phyloP scores from a whole-genome alignment of 2,329 filamentous ascomycete genomes.

The Pseudonectria foliicola region DNA sequence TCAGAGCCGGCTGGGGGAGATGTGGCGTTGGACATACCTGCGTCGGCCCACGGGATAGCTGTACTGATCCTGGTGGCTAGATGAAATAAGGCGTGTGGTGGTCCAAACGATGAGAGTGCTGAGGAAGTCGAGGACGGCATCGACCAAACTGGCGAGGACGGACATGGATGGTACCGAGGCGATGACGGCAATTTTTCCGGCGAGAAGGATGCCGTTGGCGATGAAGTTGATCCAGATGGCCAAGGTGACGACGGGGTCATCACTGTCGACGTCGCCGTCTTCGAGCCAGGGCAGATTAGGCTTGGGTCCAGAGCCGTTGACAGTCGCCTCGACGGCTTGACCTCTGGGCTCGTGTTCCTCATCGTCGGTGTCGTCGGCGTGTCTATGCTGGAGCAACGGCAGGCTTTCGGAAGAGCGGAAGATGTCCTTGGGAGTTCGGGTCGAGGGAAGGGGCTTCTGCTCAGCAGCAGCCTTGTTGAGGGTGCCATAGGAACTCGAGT shows the following conservation, averaged over 20 bases:
- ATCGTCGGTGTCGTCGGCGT: slow-evolving; percentile 39
- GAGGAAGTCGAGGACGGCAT: slow-evolving; percentile 73
- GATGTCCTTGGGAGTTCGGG: slow-evolving; percentile 77
- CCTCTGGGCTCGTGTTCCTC: slow-evolving; percentile 13
- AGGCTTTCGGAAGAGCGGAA: slow-evolving; percentile 69
- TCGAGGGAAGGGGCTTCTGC: slow-evolving; percentile 44
- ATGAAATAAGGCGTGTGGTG: slow-evolving; percentile 63
- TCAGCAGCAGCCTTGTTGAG: slow-evolving; percentile 26
- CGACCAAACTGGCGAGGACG: slow-evolving; percentile 71
- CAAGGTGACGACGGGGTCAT: slow-evolving; percentile 69
- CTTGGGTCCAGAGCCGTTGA: slow-evolving; percentile 29
- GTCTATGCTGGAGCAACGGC: slow-evolving; percentile 49
- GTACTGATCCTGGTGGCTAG: slow-evolving; percentile 63
- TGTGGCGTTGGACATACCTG: slow-evolving; percentile 26
- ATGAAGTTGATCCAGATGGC: slow-evolving; percentile 82
- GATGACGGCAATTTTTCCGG: slow-evolving; percentile 70
- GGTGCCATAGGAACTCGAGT: slow-evolving; percentile 24
- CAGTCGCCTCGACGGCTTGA: slow-evolving; percentile 15
- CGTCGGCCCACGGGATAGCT: slow-evolving; percentile 72
- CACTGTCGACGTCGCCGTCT: slow-evolving; percentile 64
- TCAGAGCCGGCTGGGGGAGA: not conserved
- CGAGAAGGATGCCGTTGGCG: slow-evolving; percentile 69
- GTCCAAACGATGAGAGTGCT: slow-evolving; percentile 76
- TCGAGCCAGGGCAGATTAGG: slow-evolving; percentile 64
- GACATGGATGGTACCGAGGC: slow-evolving; percentile 74